A percentile compares a stretch with the other conserved stretches of the same genome.
phyloP scores from a whole-genome alignment of 2,329 filamentous ascomycete species.

The Colletotrichum sp. region DNA sequence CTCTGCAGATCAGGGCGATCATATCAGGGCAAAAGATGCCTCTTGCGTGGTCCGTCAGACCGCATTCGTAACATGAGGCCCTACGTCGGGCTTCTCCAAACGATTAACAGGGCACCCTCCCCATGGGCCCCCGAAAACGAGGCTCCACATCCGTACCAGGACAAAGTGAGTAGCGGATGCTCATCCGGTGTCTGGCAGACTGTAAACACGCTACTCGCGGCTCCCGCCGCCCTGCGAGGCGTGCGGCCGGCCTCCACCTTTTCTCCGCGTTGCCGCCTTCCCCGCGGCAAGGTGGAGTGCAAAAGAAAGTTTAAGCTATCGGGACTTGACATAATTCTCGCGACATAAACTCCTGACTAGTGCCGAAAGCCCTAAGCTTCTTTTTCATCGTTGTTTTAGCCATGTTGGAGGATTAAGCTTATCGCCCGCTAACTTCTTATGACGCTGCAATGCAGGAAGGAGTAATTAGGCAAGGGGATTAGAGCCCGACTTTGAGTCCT shows the following conservation, averaged over 20 bases:
- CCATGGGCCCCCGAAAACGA: neutral
- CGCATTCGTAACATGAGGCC: neutral
- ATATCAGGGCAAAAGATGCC: neutral
- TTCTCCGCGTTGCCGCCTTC: neutral
- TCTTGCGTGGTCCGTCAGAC: neutral
- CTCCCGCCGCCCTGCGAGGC: neutral
- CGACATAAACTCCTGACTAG: neutral
- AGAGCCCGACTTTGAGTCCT: neutral
- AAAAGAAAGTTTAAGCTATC: neutral
- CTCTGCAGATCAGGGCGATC: neutral
- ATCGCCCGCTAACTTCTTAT: neutral
- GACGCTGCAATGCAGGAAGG: neutral
- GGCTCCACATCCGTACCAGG: neutral
- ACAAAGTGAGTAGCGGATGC: neutral
- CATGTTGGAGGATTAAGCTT: neutral
- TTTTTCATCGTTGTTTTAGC: neutral
- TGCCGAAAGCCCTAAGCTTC: neutral
- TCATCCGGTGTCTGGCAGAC: neutral
- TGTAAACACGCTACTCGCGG: neutral
- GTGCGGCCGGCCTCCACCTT: neutral
- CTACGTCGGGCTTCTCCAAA: neutral
- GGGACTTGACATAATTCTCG: neutral
- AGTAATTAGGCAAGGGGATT: neutral
- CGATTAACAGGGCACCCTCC: neutral
- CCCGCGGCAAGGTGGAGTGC: neutral